These are phyloP conservation scores for Fusarium heterosporum DNA, from an alignment of 2,329 filamentous ascomycete species.

Conservation along the genomic window DNA sequence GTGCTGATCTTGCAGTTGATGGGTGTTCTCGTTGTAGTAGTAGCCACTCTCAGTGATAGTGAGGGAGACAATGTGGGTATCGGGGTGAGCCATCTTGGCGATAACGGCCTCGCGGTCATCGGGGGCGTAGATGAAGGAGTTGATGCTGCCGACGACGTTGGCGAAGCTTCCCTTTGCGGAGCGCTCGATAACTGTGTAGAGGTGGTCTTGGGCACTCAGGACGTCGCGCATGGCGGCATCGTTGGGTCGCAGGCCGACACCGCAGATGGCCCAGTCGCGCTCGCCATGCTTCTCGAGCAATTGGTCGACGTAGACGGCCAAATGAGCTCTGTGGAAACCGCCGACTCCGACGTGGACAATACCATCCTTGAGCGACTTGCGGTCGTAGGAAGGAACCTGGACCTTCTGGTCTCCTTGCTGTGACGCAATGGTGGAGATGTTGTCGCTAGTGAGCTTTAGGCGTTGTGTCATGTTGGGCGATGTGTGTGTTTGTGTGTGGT, in stretches of 20 bases:
- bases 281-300: slow-evolving; percentile 60
- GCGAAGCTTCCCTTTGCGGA: slow-evolving; percentile 62
- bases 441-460: slow-evolving; percentile 47
- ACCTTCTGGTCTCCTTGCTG: slow-evolving; percentile 40
- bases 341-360: slow-evolving; percentile 67
- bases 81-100: slow-evolving; percentile 65
- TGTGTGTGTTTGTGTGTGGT: neutral
- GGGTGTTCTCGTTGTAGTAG: slow-evolving; percentile 69
- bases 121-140: slow-evolving; percentile 63
- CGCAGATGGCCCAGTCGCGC: slow-evolving; percentile 63
- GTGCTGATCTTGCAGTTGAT: slow-evolving; percentile 61
- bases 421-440: slow-evolving; percentile 40
- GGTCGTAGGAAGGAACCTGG: slow-evolving; percentile 57
- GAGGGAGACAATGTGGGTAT: slow-evolving; percentile 66
- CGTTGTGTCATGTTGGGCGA: slow-evolving; percentile 32
- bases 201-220: slow-evolving; percentile 60
- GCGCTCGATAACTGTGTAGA: slow-evolving; percentile 67
- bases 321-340: slow-evolving; percentile 65
- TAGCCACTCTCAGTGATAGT: slow-evolving; percentile 68
- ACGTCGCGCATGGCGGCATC: slow-evolving; percentile 64
- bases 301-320: slow-evolving; percentile 64
- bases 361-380: slow-evolving; percentile 61
- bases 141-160: slow-evolving; percentile 64
- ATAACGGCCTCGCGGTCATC: slow-evolving; percentile 64
- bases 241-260: slow-evolving; percentile 63